A percentile compares a stretch with the other conserved stretches of the same genome.
Conservation (phyloP, 2,329 filamentous ascomycete species). For the Aspergillus sp. region DNA sequence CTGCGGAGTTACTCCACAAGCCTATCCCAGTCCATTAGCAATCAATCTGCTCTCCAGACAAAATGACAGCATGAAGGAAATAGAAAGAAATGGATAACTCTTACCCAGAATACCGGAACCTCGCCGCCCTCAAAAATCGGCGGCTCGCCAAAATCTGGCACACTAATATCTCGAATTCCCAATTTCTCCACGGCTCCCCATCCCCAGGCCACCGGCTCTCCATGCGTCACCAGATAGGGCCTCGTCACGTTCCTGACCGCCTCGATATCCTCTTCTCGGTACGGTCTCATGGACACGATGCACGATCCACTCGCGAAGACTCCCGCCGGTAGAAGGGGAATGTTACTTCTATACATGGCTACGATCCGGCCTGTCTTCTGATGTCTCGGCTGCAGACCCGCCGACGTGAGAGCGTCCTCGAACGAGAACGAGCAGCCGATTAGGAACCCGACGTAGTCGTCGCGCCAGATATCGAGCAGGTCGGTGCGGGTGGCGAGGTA, state of each 20-base stretch:
- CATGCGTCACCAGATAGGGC: constrained; percentile 58
- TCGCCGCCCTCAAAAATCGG: constrained; percentile 41
- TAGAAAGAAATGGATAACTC: neutral
- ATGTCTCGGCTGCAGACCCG: constrained; percentile 56
- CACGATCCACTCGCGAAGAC: constrained; percentile 56
- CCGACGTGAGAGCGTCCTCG: constrained; percentile 54
- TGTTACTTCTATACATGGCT: constrained; percentile 61
- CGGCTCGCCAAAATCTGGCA: constrained; percentile 59
- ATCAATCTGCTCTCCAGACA: constrained; percentile 49
- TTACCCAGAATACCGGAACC: constrained; percentile 34
- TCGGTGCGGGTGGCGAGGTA: constrained; percentile 42
- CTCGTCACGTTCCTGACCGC: constrained; percentile 56
- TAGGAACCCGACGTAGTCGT: constrained; percentile 61
- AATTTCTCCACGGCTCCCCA: constrained; percentile 56
- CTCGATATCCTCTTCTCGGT: constrained; percentile 51
- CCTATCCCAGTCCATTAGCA: constrained; percentile 40
- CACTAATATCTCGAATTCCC: constrained; percentile 55
- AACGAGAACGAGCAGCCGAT: constrained; percentile 67
- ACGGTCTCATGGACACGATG: constrained; percentile 65
- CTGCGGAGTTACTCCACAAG: constrained; percentile 66
- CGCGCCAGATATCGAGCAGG: constrained; percentile 54
- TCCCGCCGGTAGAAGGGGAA: constrained; percentile 58
- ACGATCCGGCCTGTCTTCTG: constrained; percentile 51
- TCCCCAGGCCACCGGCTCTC: constrained; percentile 65
- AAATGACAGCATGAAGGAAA: constrained; percentile 31